Percentiles rank a stretch among this genome's conserved stretches.
Evolutionary conservation across 306 rosid species (phyloP).

Genomic region (Sicyos baderoa): DNA sequence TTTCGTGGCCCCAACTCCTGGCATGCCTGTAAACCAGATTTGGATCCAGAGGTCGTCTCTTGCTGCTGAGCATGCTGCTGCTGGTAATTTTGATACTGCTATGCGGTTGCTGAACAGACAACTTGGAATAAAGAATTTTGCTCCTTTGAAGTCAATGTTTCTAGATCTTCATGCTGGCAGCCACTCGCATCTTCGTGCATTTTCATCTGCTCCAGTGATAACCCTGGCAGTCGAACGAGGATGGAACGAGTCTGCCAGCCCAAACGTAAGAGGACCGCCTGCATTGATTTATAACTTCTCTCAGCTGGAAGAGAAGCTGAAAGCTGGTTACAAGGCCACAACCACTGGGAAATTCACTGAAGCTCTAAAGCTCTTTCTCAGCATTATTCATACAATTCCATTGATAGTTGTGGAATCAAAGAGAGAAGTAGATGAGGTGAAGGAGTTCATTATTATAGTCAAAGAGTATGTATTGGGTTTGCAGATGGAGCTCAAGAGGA

Average conservation of each 20-base stretch:
- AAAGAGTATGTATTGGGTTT: constrained; percentile 76
- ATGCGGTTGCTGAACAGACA: constrained; percentile 82
- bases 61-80: constrained; percentile 96
- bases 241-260: constrained; percentile 67
- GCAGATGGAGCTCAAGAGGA: constrained; percentile 80
- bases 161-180: constrained; percentile 75
- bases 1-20: constrained; percentile 80
- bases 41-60: constrained; percentile 87
- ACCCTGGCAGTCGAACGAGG: constrained; percentile 80
- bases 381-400: constrained; percentile 76
- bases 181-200: constrained; percentile 64
- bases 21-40: constrained; percentile 84
- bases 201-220: constrained; percentile 67
- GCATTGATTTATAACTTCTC: constrained; percentile 64
- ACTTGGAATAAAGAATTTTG: constrained; percentile 77
- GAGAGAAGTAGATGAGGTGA: constrained; percentile 92
- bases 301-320: constrained; percentile 78
- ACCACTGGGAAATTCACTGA: constrained; percentile 71
- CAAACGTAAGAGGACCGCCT: constrained; percentile 73
- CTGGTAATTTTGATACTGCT: constrained; percentile 86
- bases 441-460: constrained; percentile 66
- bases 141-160: constrained; percentile 61
- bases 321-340: constrained; percentile 78
- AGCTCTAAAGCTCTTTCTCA: constrained; percentile 51
- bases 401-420: constrained; percentile 75